Evolutionary conservation across 2,329 filamentous ascomycete species (phyloP).

Genomic region (Tricladium varicosporioides): DNA sequence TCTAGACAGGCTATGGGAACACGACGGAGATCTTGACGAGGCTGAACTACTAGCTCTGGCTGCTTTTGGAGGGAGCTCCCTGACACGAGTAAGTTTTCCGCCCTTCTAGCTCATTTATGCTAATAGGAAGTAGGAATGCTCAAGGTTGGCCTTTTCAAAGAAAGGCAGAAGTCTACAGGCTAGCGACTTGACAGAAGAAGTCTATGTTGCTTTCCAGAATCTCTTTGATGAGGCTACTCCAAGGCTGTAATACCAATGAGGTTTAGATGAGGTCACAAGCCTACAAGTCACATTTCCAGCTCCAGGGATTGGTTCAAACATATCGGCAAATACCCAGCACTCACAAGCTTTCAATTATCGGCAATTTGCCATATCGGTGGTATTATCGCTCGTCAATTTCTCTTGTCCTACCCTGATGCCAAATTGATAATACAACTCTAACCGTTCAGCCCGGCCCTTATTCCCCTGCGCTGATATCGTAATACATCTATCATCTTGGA

Average conservation of each 20-base stretch:
- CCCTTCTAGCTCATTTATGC: slow-evolving; percentile 14
- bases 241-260: slow-evolving; percentile 22
- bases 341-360: too few species aligned
- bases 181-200: slow-evolving; percentile 87
- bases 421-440: too few species aligned
- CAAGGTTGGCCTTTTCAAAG: slow-evolving; percentile 79
- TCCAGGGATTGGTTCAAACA: too few species aligned
- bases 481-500: too few species aligned
- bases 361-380: too few species aligned
- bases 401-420: too few species aligned
- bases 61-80: slow-evolving; percentile 80
- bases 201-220: slow-evolving; percentile 76
- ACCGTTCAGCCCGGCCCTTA: too few species aligned
- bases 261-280: too few species aligned
- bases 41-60: slow-evolving; percentile 70
- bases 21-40: slow-evolving; percentile 47
- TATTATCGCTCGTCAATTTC: too few species aligned
- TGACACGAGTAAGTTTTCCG: slow-evolving; percentile 67
- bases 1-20: slow-evolving; percentile 76
- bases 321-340: too few species aligned
- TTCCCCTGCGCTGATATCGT: too few species aligned
- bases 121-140: slow-evolving; percentile 63
- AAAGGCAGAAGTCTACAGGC: slow-evolving; percentile 88
- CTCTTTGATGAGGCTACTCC: slow-evolving; percentile 63
- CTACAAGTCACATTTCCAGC: too few species aligned